Base-by-base conservation (phyloP, 1,284 basidiomycete genomes). In the Microbotryum silenes-acaulis region DNA sequence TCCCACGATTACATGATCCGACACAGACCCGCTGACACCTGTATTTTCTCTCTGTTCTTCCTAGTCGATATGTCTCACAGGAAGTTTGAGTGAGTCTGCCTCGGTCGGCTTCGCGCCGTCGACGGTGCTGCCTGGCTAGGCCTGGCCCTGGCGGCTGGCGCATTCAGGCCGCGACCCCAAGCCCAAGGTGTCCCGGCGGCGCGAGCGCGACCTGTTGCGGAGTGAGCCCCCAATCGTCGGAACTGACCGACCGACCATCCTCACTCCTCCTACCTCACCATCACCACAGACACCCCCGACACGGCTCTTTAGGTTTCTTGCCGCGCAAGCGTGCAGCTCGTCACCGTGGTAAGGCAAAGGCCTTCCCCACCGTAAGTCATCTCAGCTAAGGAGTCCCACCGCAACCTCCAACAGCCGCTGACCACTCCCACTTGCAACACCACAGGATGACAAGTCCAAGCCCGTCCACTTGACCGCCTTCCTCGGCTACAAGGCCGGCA, bases 401-500 rank as follows among this genome's bases (percentile, higher is more conserved):
- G n/a, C 21, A n/a, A 16, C 47, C 45, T 4, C 14, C 7, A 21
- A 18, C 33, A 21, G 20, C 33, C 2, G 20, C 44, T 27, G 5
- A 16, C 50, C 12, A 9, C 42, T 23, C 23, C 16, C 46, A 8
- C 61, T 52, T 72, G 31, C 31, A n/a, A 5, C 72, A 69, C 70
- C 71, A 57, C 75, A 96, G 92, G 96, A 99, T 85, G 94, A 98
- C 83, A 84, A 91, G 79, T 97, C 93, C 85, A 97, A 97, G 81
- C 92, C 91, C 62, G 91, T 97, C 68, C 96, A 99, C 81, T 84
- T 99, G 79, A 99, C 96, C 74, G 96, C 96, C 72, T 82, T 89
- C 78, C 86, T 99, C 85, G 96, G 94, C 73, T 99, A 97, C 89
- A 98, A 99, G 86, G 96, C 94, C 72, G 96, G 96, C 76, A 98